These are phyloP conservation scores for Dunaliella sp. DNA, from an alignment of 139 green algal species.

Conservation along the genomic window DNA sequence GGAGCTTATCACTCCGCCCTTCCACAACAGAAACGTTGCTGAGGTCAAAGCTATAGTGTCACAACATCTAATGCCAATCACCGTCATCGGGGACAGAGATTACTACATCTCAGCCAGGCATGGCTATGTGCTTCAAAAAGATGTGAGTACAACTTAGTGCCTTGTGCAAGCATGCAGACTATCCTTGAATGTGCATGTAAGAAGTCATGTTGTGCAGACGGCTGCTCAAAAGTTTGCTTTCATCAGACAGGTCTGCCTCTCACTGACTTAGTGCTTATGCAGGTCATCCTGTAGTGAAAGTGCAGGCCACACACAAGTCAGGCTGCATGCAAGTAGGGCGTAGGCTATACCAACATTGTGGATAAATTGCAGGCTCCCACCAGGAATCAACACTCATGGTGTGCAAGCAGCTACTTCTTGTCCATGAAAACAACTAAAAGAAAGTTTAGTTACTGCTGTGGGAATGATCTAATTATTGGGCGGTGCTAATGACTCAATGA, in stretches of 20 bases:
- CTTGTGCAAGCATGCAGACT: neutral
- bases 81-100: constrained; percentile 56
- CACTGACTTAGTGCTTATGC: neutral
- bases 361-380: too few species aligned
- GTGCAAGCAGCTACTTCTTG: too few species aligned
- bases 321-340: too few species aligned
- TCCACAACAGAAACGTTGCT: constrained; percentile 29
- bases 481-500: too few species aligned
- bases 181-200: neutral
- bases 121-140: constrained; percentile 46
- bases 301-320: too few species aligned
- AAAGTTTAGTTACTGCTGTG: too few species aligned
- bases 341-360: too few species aligned
- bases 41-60: neutral
- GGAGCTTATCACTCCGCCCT: constrained; percentile 47
- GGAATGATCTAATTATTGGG: too few species aligned
- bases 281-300: too few species aligned
- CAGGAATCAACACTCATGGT: too few species aligned
- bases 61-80: constrained; percentile 24
- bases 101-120: constrained; percentile 64
- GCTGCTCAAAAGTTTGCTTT: neutral
- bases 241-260: neutral
- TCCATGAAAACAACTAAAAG: too few species aligned
- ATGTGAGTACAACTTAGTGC: constrained; percentile 13
- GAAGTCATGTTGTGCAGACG: neutral